phyloP scores from a whole-genome alignment of 805 yeast genomes.

The Myxozyma vanderwaltii region DNA sequence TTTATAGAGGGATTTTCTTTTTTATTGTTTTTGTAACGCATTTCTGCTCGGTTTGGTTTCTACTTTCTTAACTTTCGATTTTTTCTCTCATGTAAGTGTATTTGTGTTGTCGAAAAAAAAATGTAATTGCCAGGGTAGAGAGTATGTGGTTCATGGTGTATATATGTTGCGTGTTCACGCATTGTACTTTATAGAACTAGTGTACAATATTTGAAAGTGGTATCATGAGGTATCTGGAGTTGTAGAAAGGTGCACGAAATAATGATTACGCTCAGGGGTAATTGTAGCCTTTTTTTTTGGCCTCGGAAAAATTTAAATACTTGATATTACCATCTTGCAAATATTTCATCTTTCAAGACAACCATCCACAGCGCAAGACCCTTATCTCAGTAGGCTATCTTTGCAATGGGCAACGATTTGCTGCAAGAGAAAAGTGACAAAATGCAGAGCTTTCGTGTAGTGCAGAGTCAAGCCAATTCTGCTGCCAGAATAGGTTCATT shows the following conservation, averaged over 20 bases:
- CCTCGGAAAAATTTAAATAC: background rate
- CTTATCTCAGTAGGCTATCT: background rate
- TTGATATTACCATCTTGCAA: too few species aligned
- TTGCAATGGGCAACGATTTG: slow-evolving; percentile 1
- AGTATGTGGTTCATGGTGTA: too few species aligned
- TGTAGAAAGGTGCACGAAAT: too few species aligned
- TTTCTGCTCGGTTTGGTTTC: too few species aligned
- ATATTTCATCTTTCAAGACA: background rate
- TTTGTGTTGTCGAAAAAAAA: background rate
- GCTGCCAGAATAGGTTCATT: slow-evolving; percentile 9
- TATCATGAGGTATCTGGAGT: too few species aligned
- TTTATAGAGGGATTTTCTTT: too few species aligned
- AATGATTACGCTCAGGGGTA: background rate
- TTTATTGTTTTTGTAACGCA: too few species aligned
- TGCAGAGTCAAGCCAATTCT: slow-evolving; percentile 1
- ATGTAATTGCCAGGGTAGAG: too few species aligned
- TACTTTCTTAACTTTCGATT: too few species aligned
- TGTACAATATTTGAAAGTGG: background rate
- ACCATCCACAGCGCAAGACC: background rate
- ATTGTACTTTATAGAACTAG: too few species aligned
- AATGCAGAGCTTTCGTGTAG: slow-evolving; percentile 3
- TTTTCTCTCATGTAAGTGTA: background rate
- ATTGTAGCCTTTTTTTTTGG: background rate
- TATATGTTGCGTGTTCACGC: background rate
- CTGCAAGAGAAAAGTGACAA: background rate